Conservation (phyloP, 1,284 basidiomycete species). For the Rhodotorula sp. region DNA sequence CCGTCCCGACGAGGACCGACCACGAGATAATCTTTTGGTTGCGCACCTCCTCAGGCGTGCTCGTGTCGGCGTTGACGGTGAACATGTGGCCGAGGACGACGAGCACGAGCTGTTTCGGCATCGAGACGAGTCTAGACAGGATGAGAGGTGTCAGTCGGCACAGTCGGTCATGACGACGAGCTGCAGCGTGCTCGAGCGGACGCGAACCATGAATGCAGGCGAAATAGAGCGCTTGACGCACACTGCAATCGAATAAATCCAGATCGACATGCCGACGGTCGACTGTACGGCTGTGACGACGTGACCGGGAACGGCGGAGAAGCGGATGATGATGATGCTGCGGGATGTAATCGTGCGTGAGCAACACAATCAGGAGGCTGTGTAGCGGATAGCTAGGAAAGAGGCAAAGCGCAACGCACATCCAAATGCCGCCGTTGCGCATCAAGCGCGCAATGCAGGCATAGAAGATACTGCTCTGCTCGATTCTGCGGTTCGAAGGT, state of each 20-base stretch:
- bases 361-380: conserved; percentile 8
- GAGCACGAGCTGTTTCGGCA: conserved; percentile 51
- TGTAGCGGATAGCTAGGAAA: conserved; percentile 21
- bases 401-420: conserved; percentile 40
- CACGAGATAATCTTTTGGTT: conserved; percentile 18
- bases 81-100: conserved; percentile 46
- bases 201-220: too few species aligned
- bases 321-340: conserved; percentile 36
- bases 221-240: conserved; percentile 17
- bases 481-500: conserved; percentile 25
- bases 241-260: conserved; percentile 48
- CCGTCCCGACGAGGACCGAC: conserved; percentile 25
- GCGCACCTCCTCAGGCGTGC: neutral
- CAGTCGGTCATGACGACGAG: too few species aligned
- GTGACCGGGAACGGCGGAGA: conserved; percentile 51
- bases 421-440: conserved; percentile 50
- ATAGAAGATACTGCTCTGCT: conserved; percentile 50
- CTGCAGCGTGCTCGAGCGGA: neutral
- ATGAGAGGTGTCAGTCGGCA: neutral
- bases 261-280: conserved; percentile 45
- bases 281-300: conserved; percentile 45
- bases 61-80: neutral
- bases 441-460: conserved; percentile 50
- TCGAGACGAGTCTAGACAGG: conserved; percentile 42
- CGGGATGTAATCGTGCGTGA: neutral